Conservation (phyloP, 1,284 basidiomycete species). For the Papiliotrema laurentii region DNA sequence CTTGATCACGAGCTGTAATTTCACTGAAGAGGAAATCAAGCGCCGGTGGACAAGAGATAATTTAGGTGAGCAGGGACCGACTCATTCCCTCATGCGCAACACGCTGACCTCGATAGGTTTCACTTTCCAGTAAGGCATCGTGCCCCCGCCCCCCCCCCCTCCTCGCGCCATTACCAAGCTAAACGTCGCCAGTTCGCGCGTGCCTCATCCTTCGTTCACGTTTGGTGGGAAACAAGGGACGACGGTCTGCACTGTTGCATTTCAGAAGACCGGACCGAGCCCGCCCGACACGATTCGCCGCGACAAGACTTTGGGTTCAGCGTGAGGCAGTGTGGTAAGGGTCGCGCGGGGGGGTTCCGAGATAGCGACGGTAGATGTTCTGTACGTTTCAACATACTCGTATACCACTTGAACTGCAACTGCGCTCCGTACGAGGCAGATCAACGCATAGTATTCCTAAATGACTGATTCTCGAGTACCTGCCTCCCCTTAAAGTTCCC, state of each 20-base stretch:
- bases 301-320: too few species aligned
- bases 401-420: too few species aligned
- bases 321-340: too few species aligned
- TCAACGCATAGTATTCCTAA: too few species aligned
- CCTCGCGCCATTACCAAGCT: not conserved
- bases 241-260: conserved; percentile 46
- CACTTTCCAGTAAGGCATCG: conserved; percentile 33
- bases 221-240: conserved; percentile 46
- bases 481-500: too few species aligned
- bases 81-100: not conserved
- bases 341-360: too few species aligned
- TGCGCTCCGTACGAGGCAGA: too few species aligned
- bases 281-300: not conserved
- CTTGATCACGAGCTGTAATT: conserved; percentile 50
- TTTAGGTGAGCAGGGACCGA: conserved; percentile 32
- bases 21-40: conserved; percentile 48
- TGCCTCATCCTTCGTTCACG: conserved; percentile 44
- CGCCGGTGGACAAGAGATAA: conserved; percentile 31
- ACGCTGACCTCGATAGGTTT: conserved; percentile 17
- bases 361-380: too few species aligned
- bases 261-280: conserved; percentile 25
- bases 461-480: too few species aligned
- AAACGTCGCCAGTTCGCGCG: conserved; percentile 32
- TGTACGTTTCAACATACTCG: too few species aligned
- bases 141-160: not conserved